Evolutionary conservation across 148 eudicot species (phyloP), one percentile per base, ranked within the genome.

Genomic region (Rhododendron williamsianum): DNA sequence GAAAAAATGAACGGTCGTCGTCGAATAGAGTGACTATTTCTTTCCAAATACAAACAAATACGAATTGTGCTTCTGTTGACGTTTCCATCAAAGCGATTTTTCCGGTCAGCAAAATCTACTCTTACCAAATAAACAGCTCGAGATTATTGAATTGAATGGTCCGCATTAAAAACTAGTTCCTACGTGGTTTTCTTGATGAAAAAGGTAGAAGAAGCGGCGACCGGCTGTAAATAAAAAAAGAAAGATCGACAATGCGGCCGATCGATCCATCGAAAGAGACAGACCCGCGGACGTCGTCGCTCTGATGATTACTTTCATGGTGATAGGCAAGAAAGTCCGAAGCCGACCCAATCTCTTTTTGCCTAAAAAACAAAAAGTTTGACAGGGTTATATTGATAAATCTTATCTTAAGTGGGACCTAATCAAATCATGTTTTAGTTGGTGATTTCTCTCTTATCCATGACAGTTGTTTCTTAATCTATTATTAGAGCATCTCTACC

Each of bases 241-340:
- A 80, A 16, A 48, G 4, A 15, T 23, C 25, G 6, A 23, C 13
- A 49, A 12, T 2, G 52, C 13, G 23, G 52, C 18, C 27, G 25
- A 79, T 23, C 36, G 30, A 15, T 46, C 11, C 11, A 46, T 6
- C 18, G 82, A 80, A 56, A 80, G 36, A 69, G 74, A 25, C 36
- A 69, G 71, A 63, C 71, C 71, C 9, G 71, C 11, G 71, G 67
- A 5, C 3, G 71, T 63, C 30, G 60, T 4, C 30, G 27, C n/a
- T 16, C 21, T 78, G 88, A 86, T 83, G 81, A 77, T 81, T 82
- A 60, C 49, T n/a, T 35, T 69, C 35, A 65, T n/a, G 73, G 63
- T 45, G 76, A 82, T 58, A 60, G 63, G 48, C 82, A 54, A 82
- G 67, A 86, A 77, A 86, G 78, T 63, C 76, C n/a, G 82, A 82